Base-by-base conservation (phyloP, 2,329 filamentous ascomycete species). In the Colletotrichum higginsianum region DNA sequence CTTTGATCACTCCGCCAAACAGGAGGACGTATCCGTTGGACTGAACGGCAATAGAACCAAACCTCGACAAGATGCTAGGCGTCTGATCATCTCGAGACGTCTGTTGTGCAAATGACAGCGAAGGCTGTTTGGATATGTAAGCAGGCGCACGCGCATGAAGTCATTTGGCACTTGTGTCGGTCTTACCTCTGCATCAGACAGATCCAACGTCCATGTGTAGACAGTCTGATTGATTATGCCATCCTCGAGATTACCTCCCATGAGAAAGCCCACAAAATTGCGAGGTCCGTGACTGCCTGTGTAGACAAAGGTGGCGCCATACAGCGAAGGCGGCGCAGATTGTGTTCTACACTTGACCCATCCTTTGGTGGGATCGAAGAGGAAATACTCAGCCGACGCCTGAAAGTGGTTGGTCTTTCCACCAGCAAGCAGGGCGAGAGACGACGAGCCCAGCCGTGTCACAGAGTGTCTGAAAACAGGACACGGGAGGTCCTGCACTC, bases 391-490 rank as follows among this genome's bases (percentile, higher is more conserved):
- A 5, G 83, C 78, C n/a, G 88, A 87, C 4, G 89, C 80, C 1
- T 78, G 78, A 1, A 84, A 84, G 13, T 84, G 79, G 2, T 84
- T 86, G 1, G 82, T 85, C 79, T 89, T 92, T 0, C 92, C 92
- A 21, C 92, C 92, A 63, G 89, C 83, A 2, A 93, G 79, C 21
- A 95, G 82, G 1, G 87, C 86, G 64, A 84, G 81, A 70, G 79
- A 85, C 5, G 89, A 89, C 49, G 76, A 71, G 0, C 82, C 83
- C 1, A 92, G 76, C 38, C 82, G 81, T 15, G 90, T 84, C 40
- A 91, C 88, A 68, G 89, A 89, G 78, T 98, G 96, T 62, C 96
- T 87, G 81, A 93, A 98, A 30, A 95, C 85, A 12, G 92, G 87
- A n/a, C 84, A 77, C 0, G 92, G 91, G n/a, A 98, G 84, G 75